These are phyloP conservation scores for Xerocomus spinulosus DNA, from an alignment of 768 basidiomycete genomes.

Conservation along the genomic window DNA sequence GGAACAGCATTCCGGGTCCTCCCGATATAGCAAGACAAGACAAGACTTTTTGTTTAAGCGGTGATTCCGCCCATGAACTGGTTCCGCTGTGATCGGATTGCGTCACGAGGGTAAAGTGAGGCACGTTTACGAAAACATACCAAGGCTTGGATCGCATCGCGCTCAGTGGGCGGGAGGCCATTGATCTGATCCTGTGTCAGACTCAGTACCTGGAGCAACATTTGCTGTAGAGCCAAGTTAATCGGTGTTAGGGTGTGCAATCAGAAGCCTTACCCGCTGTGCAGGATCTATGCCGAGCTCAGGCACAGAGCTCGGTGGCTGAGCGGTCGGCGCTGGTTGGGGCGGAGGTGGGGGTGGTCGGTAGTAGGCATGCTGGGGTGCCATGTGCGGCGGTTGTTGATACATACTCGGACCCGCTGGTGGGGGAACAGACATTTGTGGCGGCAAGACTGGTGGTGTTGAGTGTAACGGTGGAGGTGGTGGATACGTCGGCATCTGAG, in stretches of 20 bases:
- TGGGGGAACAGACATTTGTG: conserved; percentile 28
- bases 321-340: conserved; percentile 11
- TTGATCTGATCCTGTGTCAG: conserved; percentile 82
- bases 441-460: conserved; percentile 33
- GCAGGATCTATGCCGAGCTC: conserved; percentile 41
- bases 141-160: conserved; percentile 74
- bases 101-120: neutral
- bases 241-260: neutral
- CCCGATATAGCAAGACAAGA: neutral
- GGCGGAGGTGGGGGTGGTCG: conserved; percentile 30
- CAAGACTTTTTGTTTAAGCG: conserved; percentile 12
- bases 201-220: conserved; percentile 83
- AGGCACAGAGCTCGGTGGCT: conserved; percentile 33
- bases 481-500: conserved; percentile 29
- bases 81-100: conserved; percentile 24
- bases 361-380: conserved; percentile 30
- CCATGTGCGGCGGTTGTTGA: conserved; percentile 30
- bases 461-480: conserved; percentile 30
- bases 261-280: conserved; percentile 40
- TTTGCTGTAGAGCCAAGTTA: conserved; percentile 42
- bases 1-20: neutral
- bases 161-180: conserved; percentile 70
- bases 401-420: conserved; percentile 28
- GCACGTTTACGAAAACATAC: conserved; percentile 37
- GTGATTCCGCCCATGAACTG: conserved; percentile 34